Percentiles rank a stretch among this genome's conserved stretches.
Evolutionary conservation across 768 basidiomycete genomes (phyloP).

Genomic region (Mycena polygramma): DNA sequence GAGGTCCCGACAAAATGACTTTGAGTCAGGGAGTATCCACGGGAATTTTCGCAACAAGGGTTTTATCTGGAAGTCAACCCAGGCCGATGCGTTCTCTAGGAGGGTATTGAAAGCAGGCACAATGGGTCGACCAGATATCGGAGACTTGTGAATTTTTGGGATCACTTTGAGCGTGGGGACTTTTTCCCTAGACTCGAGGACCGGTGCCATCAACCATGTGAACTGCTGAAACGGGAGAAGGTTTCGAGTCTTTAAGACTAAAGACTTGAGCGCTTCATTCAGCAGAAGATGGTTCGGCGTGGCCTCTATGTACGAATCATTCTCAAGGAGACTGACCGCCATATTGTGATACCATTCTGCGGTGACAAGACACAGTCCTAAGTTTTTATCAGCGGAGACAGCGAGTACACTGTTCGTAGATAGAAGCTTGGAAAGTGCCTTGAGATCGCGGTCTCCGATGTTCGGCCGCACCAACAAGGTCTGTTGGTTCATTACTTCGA

Average conservation of each 20-base stretch:
- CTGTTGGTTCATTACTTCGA: conserved; percentile 21
- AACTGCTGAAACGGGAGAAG: conserved; percentile 13
- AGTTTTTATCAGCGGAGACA: conserved; percentile 34
- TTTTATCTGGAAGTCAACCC: too few relatives aligned
- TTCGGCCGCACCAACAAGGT: conserved; percentile 27
- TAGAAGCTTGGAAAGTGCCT: conserved; percentile 6
- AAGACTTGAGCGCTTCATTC: neutral
- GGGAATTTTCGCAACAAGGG: too few relatives aligned
- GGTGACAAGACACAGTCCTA: conserved; percentile 32
- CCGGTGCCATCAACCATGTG: conserved; percentile 16
- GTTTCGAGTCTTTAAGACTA: neutral
- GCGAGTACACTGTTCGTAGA: conserved; percentile 22
- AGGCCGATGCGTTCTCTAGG: too few relatives aligned
- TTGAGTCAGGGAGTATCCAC: too few relatives aligned
- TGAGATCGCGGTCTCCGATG: conserved; percentile 22
- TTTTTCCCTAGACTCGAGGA: conserved; percentile 9
- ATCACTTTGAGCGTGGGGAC: neutral
- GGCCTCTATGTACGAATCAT: conserved; percentile 3
- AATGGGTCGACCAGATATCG: too few relatives aligned
- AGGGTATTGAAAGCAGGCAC: too few relatives aligned
- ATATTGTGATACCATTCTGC: conserved; percentile 25
- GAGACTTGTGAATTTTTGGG: neutral
- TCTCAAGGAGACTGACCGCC: conserved; percentile 26
- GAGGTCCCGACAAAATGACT: too few relatives aligned
- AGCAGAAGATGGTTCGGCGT: neutral